Percentiles rank a stretch among this genome's conserved stretches.
Evolutionary conservation across 2,329 filamentous ascomycete species (phyloP).

Genomic region (Pseudogymnoascus sp.): DNA sequence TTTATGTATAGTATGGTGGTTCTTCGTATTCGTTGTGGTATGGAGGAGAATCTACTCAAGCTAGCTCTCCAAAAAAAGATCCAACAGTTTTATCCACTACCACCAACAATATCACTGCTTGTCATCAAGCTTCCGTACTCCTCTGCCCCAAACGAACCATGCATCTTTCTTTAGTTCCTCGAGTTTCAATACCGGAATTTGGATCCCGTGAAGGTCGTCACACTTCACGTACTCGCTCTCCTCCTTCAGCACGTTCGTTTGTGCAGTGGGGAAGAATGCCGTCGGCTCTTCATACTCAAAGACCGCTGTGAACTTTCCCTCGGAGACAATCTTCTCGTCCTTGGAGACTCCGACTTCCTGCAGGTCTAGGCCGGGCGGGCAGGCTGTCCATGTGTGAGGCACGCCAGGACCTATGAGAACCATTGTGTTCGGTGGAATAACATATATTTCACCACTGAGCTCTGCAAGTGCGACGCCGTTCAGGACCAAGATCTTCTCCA

Average conservation of each 20-base stretch:
- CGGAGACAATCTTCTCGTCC: constrained; percentile 12
- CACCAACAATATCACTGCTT: too few species aligned
- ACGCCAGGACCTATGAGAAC: constrained; percentile 15
- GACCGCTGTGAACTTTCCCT: constrained; percentile 14
- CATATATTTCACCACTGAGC: constrained; percentile 15
- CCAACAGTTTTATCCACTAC: too few species aligned
- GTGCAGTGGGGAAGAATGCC: constrained; percentile 15
- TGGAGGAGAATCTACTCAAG: too few species aligned
- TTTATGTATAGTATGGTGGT: too few species aligned
- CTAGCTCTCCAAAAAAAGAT: too few species aligned
- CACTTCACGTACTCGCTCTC: constrained; percentile 13
- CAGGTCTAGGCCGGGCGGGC: constrained; percentile 14
- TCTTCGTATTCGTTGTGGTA: too few species aligned
- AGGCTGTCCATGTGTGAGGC: constrained; percentile 18
- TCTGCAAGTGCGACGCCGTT: constrained; percentile 15
- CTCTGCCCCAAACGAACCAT: too few species aligned
- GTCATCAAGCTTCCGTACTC: too few species aligned
- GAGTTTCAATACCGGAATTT: background rate
- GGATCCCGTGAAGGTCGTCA: constrained; percentile 16
- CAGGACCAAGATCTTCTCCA: constrained; percentile 13
- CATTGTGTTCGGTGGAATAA: constrained; percentile 15
- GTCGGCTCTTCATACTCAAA: constrained; percentile 16
- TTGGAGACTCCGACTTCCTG: background rate
- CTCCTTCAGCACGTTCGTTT: constrained; percentile 11
- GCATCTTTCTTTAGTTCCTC: too few species aligned